phyloP scores from a whole-genome alignment of 164 flowering plant genomes.

The Platanus orientalis region DNA sequence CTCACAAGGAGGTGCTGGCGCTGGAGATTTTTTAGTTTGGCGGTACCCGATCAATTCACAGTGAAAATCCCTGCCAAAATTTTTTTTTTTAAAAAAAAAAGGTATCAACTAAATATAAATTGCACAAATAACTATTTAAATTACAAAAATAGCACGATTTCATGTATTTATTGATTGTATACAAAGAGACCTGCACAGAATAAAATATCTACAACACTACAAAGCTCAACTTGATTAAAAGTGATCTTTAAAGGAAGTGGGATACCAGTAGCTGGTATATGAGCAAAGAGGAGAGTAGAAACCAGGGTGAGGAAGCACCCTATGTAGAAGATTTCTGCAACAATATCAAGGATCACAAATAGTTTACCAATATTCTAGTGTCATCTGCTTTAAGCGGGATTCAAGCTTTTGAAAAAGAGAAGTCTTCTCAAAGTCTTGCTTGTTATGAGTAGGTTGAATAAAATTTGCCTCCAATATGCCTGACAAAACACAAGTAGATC shows the following conservation, averaged over 20 bases:
- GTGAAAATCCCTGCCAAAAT: conserved; percentile 51
- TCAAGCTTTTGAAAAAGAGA: conserved; percentile 82
- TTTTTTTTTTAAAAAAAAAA: background rate
- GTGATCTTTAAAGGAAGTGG: no score
- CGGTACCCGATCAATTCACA: conserved; percentile 56
- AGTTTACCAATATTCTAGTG: conserved; percentile 83
- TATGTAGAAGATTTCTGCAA: no score
- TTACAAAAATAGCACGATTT: no score
- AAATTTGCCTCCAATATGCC: conserved; percentile 94
- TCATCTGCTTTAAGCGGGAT: conserved; percentile 83
- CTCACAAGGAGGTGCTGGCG: conserved; percentile 1
- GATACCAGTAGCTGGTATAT: no score
- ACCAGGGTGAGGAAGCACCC: no score
- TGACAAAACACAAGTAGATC: conserved; percentile 19
- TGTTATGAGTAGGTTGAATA: conserved; percentile 85
- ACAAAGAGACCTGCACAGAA: conserved; percentile 1
- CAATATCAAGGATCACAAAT: background rate
- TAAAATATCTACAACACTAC: background rate
- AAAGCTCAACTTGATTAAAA: background rate
- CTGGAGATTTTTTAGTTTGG: conserved; percentile 25
- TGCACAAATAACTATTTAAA: no score
- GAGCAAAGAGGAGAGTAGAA: no score
- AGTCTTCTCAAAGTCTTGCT: conserved; percentile 96
- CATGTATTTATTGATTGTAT: no score
- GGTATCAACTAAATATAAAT: background rate